Base-by-base conservation (phyloP, 805 yeast genomes). In the Monosporozyma siamensis region DNA sequence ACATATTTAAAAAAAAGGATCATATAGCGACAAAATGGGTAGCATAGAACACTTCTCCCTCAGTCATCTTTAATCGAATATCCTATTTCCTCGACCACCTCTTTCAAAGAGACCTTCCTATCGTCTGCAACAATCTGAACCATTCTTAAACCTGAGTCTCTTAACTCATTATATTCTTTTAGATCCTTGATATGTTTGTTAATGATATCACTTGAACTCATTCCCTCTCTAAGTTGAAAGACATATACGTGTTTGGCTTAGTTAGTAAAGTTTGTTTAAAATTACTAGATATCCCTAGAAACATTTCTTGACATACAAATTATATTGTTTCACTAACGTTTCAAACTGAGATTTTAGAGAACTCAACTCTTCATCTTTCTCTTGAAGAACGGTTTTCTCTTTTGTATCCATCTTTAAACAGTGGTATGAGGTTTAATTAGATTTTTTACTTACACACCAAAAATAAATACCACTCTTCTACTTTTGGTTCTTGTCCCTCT, bases 71-170 rank as follows among this genome's bases (percentile, higher is more conserved):
- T 39, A 55, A 61, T 53, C 4, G 45, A 42, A 43, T 46, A 53
- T 7, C 71, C 76, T 68, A 77, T 71, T 51, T 80, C 83, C 11
- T 69, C 65, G 50, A 77, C 59, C 6, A 79, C 69, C 29, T 71
- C 77, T 10, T 63, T 58, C 4, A 75, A 54, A 36, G 70, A 64
- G 22, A 72, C 61, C 21, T 68, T 63, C 45, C 76, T 66, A 45
- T 77, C 81, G 40, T 75, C 77, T 0, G 85, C 82, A 25, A 81
- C 77, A 65, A 78, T 57, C 32, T 74, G 71, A 9, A 78, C 71
- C 46, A 82, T 55, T 6, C 72, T 69, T 41, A 78, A 52, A 0
- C 85, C 83, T 2, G 70, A 67, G 53, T 81, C 88, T 51, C 75
- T 72, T 20, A 82, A 59, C 46, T 79, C 85, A 51, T 81, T 78